Evolutionary conservation across 1,139 yeast species (phyloP), one percentile per base, ranked within the genome.

Genomic region (Keqinozyma sinolaborantium): DNA sequence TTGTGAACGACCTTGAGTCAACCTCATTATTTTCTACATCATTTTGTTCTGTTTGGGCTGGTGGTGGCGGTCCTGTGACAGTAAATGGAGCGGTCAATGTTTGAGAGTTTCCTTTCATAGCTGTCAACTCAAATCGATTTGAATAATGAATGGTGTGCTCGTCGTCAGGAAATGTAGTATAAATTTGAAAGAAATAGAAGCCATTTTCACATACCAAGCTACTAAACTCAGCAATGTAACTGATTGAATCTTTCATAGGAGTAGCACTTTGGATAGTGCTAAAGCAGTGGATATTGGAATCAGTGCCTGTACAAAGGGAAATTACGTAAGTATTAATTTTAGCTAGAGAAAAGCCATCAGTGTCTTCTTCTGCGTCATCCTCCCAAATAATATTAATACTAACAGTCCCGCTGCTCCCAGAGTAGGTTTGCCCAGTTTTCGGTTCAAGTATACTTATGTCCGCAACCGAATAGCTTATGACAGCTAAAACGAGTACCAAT

Each of bases 11-110:
- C 10, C 35, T 35, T n/a, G 56, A 40, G 41, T 50, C 33, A 29
- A 47, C 31, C 3, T 51, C 16, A 2, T 40, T 25, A 5, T 35
- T 40, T 2, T 61, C 55, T 14, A 59, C 59, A 18, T n/a, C n/a
- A n/a, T n/a, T n/a, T n/a, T 60, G 48, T 27, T 46, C 30, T 9
- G 44, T 40, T n/a, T 45, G 50, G 2, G 56, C 44, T 2, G 26
- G 33, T 4, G 60, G 59, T 10, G 54, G 42, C 1, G 74, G 37
- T 23, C 90, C 92, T 28, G 36, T 24, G 42, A 29, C 34, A 41
- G 11, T 24, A 13, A 8, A 40, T 15, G 3, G 21, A 14, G n/a
- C n/a, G n/a, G n/a, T n/a, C n/a, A n/a, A n/a, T n/a, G 3, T 30
- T 20, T 16, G 29, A 21, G 14, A 25, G 30, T 3, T 20, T 21